These are phyloP conservation scores for Backusella sp. DNA, from an alignment of 192 early-diverging fungal genomes.

Conservation along the genomic window DNA sequence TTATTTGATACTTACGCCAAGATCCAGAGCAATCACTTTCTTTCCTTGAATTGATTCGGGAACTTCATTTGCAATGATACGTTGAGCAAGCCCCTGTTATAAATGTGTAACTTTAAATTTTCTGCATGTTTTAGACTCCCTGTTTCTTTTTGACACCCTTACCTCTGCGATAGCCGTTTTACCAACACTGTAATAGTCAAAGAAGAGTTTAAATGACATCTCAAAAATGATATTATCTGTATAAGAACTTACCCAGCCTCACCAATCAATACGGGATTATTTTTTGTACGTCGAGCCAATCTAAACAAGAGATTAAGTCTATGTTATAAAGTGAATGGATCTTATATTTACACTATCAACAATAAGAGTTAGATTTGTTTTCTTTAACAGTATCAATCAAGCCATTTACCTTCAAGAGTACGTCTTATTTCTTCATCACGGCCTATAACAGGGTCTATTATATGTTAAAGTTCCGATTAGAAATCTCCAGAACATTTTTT, in stretches of 20 bases:
- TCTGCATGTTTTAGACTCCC: not conserved
- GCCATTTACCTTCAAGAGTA: conserved; percentile 64
- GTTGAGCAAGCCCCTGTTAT: conserved; percentile 63
- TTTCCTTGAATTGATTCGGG: conserved; percentile 79
- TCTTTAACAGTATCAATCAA: not conserved
- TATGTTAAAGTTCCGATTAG: not conserved
- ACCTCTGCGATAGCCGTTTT: conserved; percentile 80
- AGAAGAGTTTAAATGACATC: not conserved
- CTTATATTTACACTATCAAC: not conserved
- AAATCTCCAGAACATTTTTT: not conserved
- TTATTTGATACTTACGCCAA: conserved; percentile 45
- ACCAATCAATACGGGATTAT: conserved; percentile 75
- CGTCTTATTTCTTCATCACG: conserved; percentile 77
- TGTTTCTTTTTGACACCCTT: not conserved
- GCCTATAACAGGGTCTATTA: conserved; percentile 72
- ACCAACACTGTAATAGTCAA: conserved; percentile 44
- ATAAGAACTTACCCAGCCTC: conserved; percentile 58
- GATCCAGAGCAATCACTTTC: conserved; percentile 68
- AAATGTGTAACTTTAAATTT: not conserved
- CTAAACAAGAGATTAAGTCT: conserved; percentile 9
- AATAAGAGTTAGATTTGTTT: not conserved
- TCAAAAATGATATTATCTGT: not conserved
- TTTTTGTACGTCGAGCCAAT: conserved; percentile 71
- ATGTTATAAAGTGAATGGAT: not conserved
- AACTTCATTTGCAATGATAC: conserved; percentile 73